Evolutionary conservation across 768 basidiomycete species (phyloP).

Genomic region (Lanmaoa pseudosensibilis): DNA sequence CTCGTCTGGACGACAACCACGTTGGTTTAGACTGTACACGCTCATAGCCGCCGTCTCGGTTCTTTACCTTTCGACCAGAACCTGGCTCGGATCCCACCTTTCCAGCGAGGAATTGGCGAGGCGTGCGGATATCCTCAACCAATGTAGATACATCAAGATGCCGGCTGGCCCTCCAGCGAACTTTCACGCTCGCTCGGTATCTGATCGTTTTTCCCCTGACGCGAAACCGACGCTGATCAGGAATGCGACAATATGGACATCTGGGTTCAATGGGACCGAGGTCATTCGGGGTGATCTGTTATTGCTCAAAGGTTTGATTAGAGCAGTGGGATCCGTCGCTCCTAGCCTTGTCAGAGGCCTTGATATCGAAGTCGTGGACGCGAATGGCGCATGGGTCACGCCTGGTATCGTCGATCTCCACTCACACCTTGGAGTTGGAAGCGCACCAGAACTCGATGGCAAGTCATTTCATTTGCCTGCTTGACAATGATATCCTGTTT

Average conservation of each 20-base stretch:
- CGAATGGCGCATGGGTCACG: slow-evolving; percentile 72
- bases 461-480: background rate
- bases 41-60: slow-evolving; percentile 3
- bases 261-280: slow-evolving; percentile 62
- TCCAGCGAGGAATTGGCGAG: slow-evolving; percentile 9
- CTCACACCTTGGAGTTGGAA: slow-evolving; percentile 46
- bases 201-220: slow-evolving; percentile 66
- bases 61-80: slow-evolving; percentile 3
- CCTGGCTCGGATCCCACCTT: background rate
- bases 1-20: background rate
- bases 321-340: slow-evolving; percentile 51
- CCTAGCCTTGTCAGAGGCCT: slow-evolving; percentile 17
- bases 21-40: slow-evolving; percentile 10
- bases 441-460: slow-evolving; percentile 36
- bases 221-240: slow-evolving; percentile 64
- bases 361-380: slow-evolving; percentile 52
- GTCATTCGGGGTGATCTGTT: slow-evolving; percentile 66
- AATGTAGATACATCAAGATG: slow-evolving; percentile 44
- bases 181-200: slow-evolving; percentile 51
- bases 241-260: slow-evolving; percentile 87
- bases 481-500: background rate
- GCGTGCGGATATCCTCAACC: slow-evolving; percentile 34
- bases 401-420: slow-evolving; percentile 64
- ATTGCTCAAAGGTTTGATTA: slow-evolving; percentile 67
- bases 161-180: slow-evolving; percentile 44